phyloP scores from a whole-genome alignment of 371 early-diverging fungal genomes.

The Mortierella sp. region DNA sequence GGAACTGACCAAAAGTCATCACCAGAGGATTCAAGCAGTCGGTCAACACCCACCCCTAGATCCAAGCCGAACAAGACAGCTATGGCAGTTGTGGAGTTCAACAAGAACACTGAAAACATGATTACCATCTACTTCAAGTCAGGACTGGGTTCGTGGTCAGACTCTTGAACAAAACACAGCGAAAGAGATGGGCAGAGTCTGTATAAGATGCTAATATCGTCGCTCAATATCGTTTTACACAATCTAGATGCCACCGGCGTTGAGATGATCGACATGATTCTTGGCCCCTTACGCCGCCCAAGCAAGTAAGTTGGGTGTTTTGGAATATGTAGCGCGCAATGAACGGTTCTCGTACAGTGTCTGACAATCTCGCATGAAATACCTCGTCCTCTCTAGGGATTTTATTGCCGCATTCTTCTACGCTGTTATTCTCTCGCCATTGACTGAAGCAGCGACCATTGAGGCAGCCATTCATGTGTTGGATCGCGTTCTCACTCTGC shows the following conservation, averaged over 20 bases:
- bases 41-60: background rate
- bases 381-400: slow-evolving; percentile 22
- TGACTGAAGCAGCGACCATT: slow-evolving; percentile 39
- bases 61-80: background rate
- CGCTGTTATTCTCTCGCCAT: slow-evolving; percentile 42
- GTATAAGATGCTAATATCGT: background rate
- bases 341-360: too few species aligned
- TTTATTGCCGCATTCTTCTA: slow-evolving; percentile 48
- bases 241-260: slow-evolving; percentile 44
- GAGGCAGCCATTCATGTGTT: slow-evolving; percentile 51
- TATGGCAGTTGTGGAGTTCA: slow-evolving; percentile 32
- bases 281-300: slow-evolving; percentile 47
- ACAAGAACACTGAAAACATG: slow-evolving; percentile 44
- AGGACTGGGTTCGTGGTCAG: slow-evolving; percentile 35
- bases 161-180: background rate
- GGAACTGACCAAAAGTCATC: background rate
- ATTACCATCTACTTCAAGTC: slow-evolving; percentile 45
- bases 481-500: slow-evolving; percentile 40
- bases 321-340: background rate
- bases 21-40: background rate
- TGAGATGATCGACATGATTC: slow-evolving; percentile 35
- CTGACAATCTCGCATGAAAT: background rate
- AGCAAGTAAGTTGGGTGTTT: slow-evolving; percentile 28
- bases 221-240: background rate
- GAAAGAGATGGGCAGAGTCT: background rate